Evolutionary conservation across 305 asterid genomes (phyloP).

Genomic region (Fraxinus baroniana): DNA sequence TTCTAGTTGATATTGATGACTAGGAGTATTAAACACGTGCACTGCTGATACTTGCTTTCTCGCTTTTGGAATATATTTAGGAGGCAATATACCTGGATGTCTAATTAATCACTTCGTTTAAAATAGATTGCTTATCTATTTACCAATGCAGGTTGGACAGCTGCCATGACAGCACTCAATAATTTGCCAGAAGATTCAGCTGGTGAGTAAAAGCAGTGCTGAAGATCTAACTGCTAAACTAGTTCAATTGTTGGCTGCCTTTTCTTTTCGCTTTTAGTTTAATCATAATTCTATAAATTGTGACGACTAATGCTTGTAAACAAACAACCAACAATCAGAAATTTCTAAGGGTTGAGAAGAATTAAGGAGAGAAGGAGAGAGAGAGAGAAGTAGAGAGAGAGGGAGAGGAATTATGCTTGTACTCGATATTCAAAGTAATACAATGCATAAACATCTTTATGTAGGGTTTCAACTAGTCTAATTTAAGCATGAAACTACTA

Average conservation of each 20-base stretch:
- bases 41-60: background rate
- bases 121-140: constrained; percentile 16
- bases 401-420: background rate
- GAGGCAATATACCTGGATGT: constrained; percentile 1
- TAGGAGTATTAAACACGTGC: background rate
- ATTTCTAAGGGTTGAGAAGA: background rate
- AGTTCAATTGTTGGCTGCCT: background rate
- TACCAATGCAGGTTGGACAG: constrained; percentile 55
- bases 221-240: constrained; percentile 20
- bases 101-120: background rate
- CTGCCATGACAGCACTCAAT: constrained; percentile 52
- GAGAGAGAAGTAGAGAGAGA: background rate
- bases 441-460: background rate
- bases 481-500: background rate
- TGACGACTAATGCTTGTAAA: background rate
- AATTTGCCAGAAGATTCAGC: constrained; percentile 59
- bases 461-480: background rate
- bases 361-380: background rate
- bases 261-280: constrained; percentile 9
- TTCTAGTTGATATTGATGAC: background rate
- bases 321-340: background rate
- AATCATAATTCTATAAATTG: background rate
- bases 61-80: background rate
- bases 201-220: constrained; percentile 42
- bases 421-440: background rate